Evolutionary conservation across 208 protist species (phyloP), one percentile per base, ranked within the genome.

Genomic region (Balamuthia mandrillaris): DNA sequence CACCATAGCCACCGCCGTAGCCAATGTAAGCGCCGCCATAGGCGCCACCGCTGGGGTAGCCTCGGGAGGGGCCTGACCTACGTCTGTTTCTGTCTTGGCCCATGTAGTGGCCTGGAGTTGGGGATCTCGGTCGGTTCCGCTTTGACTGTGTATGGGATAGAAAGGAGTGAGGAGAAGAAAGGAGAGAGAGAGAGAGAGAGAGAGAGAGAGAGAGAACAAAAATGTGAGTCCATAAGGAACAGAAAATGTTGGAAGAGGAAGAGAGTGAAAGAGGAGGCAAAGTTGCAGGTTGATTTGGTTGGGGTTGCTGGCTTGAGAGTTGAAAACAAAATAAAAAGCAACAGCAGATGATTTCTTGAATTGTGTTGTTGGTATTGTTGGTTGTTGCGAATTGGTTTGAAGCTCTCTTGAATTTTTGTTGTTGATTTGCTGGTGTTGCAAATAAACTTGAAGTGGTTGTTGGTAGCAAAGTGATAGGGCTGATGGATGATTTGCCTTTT

Each of bases 51-150:
- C 56, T 33, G 24, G 9, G 3, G 24, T 33, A 10, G 4, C 21
- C 1, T 7, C 56, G 56, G 9, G 56, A 2, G 29, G 39, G 3
- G 21, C 29, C 56, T 63, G 56, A 77, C 42, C 44, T 54, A 77
- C 66, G 39, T 39, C 44, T 56, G 66, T 45, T 45, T 33, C 54
- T 77, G 31, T 77, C 66, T n/a, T 77, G 66, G 12, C 66, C 66
- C 37, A 77, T 27, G 66, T 77, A 77, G 66, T 45, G 66, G 29
- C 66, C 66, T 1, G 66, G 66, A 1, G 66, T 77, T 14, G 66
- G 66, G 14, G 66, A 77, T 33, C 66, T 77, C 44, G 66, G 66
- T 27, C 66, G 27, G 44, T 39, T 10, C 44, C 66, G 66, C 66
- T 77, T 77, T 39, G 66, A 77, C 66, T 77, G 49, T 16, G 29